These are phyloP conservation scores for Fistulinella prunicolor DNA, from an alignment of 768 basidiomycete genomes.

Conservation along the genomic window DNA sequence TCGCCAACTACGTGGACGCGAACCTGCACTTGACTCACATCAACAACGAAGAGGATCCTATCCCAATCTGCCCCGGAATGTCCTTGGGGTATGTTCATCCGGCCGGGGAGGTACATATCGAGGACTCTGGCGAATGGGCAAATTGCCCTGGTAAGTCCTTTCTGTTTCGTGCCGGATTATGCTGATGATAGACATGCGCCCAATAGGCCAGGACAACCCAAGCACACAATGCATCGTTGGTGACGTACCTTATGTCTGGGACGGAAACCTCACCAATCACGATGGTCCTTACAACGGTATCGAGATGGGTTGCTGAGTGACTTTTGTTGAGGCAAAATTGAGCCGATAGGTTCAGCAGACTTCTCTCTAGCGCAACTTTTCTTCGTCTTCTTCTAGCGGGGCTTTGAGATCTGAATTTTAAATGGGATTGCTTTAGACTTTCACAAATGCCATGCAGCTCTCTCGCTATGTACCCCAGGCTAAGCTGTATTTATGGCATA, in stretches of 20 bases:
- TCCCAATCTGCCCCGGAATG: conserved; percentile 35
- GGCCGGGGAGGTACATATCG: conserved; percentile 42
- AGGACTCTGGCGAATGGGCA: conserved; percentile 48
- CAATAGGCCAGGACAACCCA: conserved; percentile 53
- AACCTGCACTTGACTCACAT: conserved; percentile 47
- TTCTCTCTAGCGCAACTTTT: no score
- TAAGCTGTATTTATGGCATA: no score
- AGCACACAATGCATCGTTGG: conserved; percentile 31
- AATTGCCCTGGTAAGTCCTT: conserved; percentile 45
- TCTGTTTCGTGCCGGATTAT: neutral
- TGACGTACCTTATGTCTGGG: conserved; percentile 40
- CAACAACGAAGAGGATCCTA: conserved; percentile 46
- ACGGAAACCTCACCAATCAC: conserved; percentile 43
- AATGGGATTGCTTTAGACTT: no score
- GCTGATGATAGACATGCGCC: neutral
- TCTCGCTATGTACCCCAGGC: no score
- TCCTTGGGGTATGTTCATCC: conserved; percentile 42
- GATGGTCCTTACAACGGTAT: conserved; percentile 36
- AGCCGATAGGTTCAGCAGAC: no score
- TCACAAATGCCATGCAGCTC: no score
- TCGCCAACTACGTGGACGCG: conserved; percentile 54
- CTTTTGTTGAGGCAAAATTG: neutral
- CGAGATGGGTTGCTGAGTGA: conserved; percentile 23
- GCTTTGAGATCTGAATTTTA: neutral
- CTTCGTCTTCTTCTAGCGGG: neutral